Conservation (phyloP, 176 grass and related monocot species). For the Triticum turgidum region DNA sequence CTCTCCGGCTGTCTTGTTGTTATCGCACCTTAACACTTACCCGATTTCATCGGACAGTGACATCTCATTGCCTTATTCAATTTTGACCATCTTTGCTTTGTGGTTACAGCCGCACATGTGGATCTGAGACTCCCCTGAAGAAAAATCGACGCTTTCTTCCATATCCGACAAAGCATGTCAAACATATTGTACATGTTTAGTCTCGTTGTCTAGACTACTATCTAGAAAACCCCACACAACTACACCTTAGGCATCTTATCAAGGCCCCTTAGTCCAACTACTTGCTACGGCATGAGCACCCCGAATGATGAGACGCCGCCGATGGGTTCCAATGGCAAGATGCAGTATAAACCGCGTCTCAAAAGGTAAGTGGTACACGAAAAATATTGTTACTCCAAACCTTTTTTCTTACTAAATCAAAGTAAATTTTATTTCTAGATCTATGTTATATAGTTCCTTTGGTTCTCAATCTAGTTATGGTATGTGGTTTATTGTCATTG, state of each 20-base stretch:
- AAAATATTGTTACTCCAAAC: not conserved
- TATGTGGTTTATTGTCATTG: not conserved
- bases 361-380: not conserved
- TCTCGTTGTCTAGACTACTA: not conserved
- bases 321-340: not conserved
- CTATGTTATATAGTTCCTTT: not conserved
- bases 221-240: not conserved
- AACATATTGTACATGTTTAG: not conserved
- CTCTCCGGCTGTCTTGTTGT: not conserved
- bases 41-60: not conserved
- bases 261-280: not conserved
- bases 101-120: not conserved
- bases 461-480: not conserved
- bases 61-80: too few species aligned
- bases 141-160: not conserved
- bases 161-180: not conserved
- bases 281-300: not conserved
- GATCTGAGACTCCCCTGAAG: not conserved
- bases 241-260: not conserved
- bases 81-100: not conserved
- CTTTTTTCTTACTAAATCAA: not conserved
- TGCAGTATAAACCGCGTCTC: not conserved
- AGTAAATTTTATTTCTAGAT: not conserved
- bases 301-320: not conserved
- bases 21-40: not conserved